Conservation (phyloP, 2,329 filamentous ascomycete genomes). For the Phialophora chinensis region DNA sequence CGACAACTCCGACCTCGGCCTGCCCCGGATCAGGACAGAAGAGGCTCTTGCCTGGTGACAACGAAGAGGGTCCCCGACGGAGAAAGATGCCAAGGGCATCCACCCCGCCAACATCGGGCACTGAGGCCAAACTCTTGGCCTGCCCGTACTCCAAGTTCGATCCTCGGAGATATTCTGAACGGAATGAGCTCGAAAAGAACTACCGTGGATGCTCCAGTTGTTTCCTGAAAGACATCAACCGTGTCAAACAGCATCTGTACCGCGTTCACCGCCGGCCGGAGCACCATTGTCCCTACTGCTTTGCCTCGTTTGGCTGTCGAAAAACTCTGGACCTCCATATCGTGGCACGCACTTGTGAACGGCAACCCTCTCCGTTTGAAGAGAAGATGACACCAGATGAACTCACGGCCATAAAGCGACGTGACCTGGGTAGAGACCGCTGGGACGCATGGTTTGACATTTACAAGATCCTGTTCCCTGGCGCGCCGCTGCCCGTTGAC, state of each 20-base stretch:
- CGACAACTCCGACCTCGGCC: neutral
- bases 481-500: constrained; percentile 20
- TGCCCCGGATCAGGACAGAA: neutral
- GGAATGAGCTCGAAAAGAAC: constrained; percentile 16
- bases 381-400: constrained; percentile 34
- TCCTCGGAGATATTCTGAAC: constrained; percentile 21
- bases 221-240: constrained; percentile 17
- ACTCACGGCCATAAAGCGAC: constrained; percentile 21
- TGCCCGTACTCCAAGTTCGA: constrained; percentile 42
- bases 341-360: constrained; percentile 11
- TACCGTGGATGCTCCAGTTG: constrained; percentile 24
- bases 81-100: constrained; percentile 1
- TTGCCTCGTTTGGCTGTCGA: constrained; percentile 13
- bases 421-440: constrained; percentile 12
- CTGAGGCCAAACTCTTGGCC: constrained; percentile 41
- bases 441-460: constrained; percentile 27
- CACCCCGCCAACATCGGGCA: neutral
- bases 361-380: constrained; percentile 10
- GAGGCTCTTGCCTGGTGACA: constrained; percentile 6
- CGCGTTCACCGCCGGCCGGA: constrained; percentile 23
- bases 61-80: constrained; percentile 6
- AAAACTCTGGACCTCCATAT: constrained; percentile 14
- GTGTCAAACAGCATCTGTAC: constrained; percentile 31
- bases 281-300: constrained; percentile 20
- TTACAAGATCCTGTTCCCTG: constrained; percentile 29